Percentiles rank a stretch among this genome's conserved stretches.
Evolutionary conservation across 257 asterid species (phyloP).

Genomic region (Apocynum venetum): DNA sequence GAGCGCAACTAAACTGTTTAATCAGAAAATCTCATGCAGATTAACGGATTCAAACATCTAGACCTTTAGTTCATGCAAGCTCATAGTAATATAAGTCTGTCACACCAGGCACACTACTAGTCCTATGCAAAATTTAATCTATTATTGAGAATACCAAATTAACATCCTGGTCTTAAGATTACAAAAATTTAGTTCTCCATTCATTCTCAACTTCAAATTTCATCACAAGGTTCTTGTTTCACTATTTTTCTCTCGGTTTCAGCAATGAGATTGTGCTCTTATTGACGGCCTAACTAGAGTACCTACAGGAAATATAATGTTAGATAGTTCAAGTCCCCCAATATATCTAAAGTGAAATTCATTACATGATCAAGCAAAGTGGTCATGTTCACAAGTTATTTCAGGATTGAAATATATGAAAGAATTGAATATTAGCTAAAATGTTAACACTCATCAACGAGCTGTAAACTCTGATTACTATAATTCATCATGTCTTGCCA

Average conservation of each 20-base stretch:
- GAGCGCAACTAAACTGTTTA: neutral
- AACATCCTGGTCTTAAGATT: neutral
- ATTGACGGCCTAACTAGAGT: neutral
- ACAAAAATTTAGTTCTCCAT: neutral
- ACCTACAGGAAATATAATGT: neutral
- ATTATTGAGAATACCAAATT: neutral
- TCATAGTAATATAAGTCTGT: neutral
- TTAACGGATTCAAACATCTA: neutral
- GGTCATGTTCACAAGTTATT: neutral
- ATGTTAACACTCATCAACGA: neutral
- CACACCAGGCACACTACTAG: neutral
- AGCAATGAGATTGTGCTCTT: neutral
- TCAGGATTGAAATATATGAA: neutral
- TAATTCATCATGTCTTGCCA: neutral
- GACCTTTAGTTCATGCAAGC: neutral
- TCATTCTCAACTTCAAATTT: neutral
- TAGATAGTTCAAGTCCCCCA: neutral
- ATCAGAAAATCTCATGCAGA: neutral
- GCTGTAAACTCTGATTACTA: neutral
- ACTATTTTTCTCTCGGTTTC: neutral
- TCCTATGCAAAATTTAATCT: neutral
- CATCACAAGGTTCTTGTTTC: neutral
- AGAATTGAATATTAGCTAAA: neutral
- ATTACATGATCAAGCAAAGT: neutral
- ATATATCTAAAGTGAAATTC: neutral